These are phyloP conservation scores for Entonaema liquescens DNA, from an alignment of 495 filamentous ascomycete species.

Conservation along the genomic window DNA sequence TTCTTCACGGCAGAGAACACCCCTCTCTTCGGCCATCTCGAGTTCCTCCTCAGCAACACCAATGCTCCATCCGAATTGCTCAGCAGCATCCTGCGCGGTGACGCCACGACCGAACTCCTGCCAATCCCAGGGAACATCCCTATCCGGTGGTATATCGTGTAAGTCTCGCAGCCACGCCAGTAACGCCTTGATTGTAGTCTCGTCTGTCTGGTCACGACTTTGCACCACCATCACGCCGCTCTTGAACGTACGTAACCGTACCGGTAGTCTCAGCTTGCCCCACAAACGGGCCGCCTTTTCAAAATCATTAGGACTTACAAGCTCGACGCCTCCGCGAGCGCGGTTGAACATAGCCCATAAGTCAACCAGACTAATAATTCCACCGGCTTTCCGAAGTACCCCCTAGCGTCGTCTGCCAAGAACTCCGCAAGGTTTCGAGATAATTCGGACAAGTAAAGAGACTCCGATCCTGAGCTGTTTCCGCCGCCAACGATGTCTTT, in stretches of 20 bases:
- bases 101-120: slow-evolving; percentile 79
- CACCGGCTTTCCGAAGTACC: slow-evolving; percentile 85
- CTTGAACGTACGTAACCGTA: slow-evolving; percentile 86
- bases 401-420: slow-evolving; percentile 85
- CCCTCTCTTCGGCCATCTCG: slow-evolving; percentile 94
- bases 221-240: slow-evolving; percentile 94
- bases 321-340: slow-evolving; percentile 91
- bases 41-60: slow-evolving; percentile 96
- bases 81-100: slow-evolving; percentile 88
- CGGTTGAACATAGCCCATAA: slow-evolving; percentile 98
- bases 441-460: slow-evolving; percentile 76
- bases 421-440: slow-evolving; percentile 93
- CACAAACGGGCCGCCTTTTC: slow-evolving; percentile 87
- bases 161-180: slow-evolving; percentile 80
- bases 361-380: slow-evolving; percentile 94
- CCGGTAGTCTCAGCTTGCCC: slow-evolving; percentile 87
- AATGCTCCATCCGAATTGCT: slow-evolving; percentile 96
- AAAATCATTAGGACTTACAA: slow-evolving; percentile 91
- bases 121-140: slow-evolving; percentile 78
- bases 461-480: slow-evolving; percentile 54
- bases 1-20: slow-evolving; percentile 83
- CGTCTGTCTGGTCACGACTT: slow-evolving; percentile 85
- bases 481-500: slow-evolving; percentile 78
- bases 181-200: slow-evolving; percentile 82
- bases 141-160: slow-evolving; percentile 69